These are phyloP conservation scores for Meyerozyma sp. DNA, from an alignment of 1,139 yeast species.

Conservation along the genomic window DNA sequence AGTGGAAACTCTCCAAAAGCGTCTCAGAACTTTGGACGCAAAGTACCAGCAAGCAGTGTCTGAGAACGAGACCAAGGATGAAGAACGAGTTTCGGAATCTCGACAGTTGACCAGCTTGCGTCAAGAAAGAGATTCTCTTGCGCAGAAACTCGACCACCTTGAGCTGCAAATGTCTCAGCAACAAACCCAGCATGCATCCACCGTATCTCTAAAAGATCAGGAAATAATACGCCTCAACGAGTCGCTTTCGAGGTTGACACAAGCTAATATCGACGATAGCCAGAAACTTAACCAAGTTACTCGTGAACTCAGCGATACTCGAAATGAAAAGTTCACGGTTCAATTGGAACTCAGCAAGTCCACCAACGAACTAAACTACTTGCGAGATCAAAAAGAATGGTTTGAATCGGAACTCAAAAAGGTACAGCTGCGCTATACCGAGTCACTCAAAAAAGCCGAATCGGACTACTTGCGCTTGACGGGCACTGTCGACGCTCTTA, in stretches of 20 bases:
- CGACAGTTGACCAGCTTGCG: conserved; percentile 8
- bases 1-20: conserved; percentile 17
- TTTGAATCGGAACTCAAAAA: conserved; percentile 42
- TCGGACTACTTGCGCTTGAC: conserved; percentile 27
- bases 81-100: conserved; percentile 9
- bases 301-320: conserved; percentile 29
- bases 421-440: conserved; percentile 33
- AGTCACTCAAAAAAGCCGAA: conserved; percentile 36
- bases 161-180: conserved; percentile 10
- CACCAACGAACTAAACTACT: conserved; percentile 30
- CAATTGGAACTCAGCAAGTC: conserved; percentile 40
- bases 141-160: conserved; percentile 14
- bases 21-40: conserved; percentile 19
- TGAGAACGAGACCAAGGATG: conserved; percentile 20
- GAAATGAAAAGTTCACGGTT: conserved; percentile 31
- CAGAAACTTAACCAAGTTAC: conserved; percentile 33
- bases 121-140: conserved; percentile 20
- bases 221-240: conserved; percentile 46
- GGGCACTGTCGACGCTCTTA: conserved; percentile 24
- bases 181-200: conserved; percentile 15
- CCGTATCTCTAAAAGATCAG: conserved; percentile 32
- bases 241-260: conserved; percentile 48
- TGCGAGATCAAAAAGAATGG: conserved; percentile 40
- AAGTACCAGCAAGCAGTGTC: conserved; percentile 25
- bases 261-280: conserved; percentile 43